A percentile compares a stretch with the other conserved stretches of the same genome.
Conservation (phyloP, 805 yeast species). For the Barnettozyma populi region DNA sequence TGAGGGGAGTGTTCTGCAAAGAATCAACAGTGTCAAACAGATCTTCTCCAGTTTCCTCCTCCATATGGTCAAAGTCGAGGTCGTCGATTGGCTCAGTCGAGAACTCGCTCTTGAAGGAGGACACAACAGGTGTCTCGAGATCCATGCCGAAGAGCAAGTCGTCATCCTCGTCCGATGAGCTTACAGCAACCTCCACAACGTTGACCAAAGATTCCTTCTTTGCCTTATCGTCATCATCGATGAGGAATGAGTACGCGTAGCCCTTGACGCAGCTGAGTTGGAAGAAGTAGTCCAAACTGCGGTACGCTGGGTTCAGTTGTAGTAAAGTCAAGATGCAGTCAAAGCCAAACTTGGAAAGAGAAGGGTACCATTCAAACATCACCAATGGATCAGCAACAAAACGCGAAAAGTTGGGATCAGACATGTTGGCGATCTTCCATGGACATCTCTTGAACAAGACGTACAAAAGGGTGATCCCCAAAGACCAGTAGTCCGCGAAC, state of each 20-base stretch:
- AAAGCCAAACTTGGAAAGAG: constrained; percentile 67
- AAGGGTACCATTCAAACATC: constrained; percentile 69
- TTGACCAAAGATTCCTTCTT: constrained; percentile 1
- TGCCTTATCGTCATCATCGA: not conserved
- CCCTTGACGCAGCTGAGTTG: constrained; percentile 10
- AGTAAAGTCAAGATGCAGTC: constrained; percentile 59
- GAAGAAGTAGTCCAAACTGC: constrained; percentile 41
- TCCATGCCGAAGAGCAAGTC: constrained; percentile 14
- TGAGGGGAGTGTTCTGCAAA: constrained; percentile 10
- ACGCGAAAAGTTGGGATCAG: constrained; percentile 63
- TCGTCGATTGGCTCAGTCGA: not conserved
- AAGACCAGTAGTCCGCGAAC: constrained; percentile 81
- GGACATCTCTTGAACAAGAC: constrained; percentile 82
- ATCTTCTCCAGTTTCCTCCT: constrained; percentile 4
- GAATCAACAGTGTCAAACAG: constrained; percentile 7
- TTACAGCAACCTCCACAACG: constrained; percentile 4
- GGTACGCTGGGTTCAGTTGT: constrained; percentile 58
- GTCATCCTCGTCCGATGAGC: constrained; percentile 6
- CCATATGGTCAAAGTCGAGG: not conserved
- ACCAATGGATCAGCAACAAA: constrained; percentile 65
- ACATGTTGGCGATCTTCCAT: constrained; percentile 62
- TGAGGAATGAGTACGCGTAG: constrained; percentile 4
- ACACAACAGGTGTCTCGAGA: constrained; percentile 5
- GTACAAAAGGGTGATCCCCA: constrained; percentile 76
- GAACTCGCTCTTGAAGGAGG: constrained; percentile 2